phyloP scores from a whole-genome alignment of 352 stramenopile genomes.

The Pythium pectinolyticum region DNA sequence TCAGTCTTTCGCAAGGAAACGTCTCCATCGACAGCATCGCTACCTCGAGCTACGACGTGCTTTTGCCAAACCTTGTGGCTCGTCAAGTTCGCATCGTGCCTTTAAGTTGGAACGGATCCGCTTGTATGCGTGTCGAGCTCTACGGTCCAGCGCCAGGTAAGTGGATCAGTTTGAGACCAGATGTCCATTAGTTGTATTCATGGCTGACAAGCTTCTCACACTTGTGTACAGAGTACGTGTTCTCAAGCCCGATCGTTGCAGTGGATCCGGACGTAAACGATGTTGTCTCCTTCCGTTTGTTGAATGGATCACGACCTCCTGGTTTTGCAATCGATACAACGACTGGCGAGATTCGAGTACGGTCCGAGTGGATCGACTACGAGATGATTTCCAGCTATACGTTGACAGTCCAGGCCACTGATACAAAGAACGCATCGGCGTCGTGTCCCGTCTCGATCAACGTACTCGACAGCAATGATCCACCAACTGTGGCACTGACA shows the following conservation, averaged over 20 bases:
- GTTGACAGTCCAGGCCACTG: constrained; percentile 6
- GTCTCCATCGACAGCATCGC: background rate
- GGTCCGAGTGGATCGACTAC: constrained; percentile 31
- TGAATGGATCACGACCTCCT: constrained; percentile 4
- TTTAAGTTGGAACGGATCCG: constrained; percentile 30
- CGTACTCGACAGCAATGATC: constrained; percentile 26
- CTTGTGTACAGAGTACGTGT: constrained; percentile 10
- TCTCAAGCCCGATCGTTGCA: constrained; percentile 5
- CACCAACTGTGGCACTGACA: background rate
- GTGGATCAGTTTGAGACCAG: too few species aligned
- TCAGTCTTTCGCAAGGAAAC: constrained; percentile 1
- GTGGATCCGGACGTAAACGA: constrained; percentile 24
- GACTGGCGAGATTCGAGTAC: constrained; percentile 16
- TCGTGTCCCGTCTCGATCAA: background rate
- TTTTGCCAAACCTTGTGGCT: constrained; percentile 35
- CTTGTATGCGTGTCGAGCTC: constrained; percentile 49
- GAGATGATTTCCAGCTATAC: constrained; percentile 5
- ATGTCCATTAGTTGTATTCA: background rate
- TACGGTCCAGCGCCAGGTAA: constrained; percentile 46
- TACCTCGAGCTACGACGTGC: constrained; percentile 13
- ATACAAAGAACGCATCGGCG: constrained; percentile 9
- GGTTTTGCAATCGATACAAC: constrained; percentile 19
- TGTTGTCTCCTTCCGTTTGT: constrained; percentile 7
- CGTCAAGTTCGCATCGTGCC: constrained; percentile 47
- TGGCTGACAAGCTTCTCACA: background rate